phyloP scores from a whole-genome alignment of 257 asterid species.

The Nicotiana otophora region DNA sequence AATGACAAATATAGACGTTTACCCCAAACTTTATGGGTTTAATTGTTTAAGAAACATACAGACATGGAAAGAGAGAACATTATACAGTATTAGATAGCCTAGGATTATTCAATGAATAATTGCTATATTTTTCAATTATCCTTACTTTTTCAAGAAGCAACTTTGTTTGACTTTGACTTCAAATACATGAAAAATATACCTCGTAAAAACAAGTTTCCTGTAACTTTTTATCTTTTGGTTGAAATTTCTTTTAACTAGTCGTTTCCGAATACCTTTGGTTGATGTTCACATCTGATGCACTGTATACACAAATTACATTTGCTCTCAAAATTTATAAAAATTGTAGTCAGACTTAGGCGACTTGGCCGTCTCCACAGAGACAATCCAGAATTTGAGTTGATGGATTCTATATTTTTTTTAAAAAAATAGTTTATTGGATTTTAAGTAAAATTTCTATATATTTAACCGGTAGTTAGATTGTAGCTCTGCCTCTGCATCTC shows the following conservation, averaged over 20 bases:
- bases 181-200: not conserved
- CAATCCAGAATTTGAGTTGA: no score
- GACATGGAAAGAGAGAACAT: not conserved
- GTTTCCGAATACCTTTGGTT: not conserved
- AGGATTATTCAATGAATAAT: not conserved
- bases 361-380: not conserved
- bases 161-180: not conserved
- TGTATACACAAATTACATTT: no score
- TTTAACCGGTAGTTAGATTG: no score
- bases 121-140: not conserved
- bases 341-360: not conserved
- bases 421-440: no score
- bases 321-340: not conserved
- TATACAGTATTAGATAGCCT: not conserved
- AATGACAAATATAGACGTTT: not conserved
- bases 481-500: no score
- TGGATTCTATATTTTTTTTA: no score
- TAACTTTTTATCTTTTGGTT: not conserved
- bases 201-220: not conserved
- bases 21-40: not conserved
- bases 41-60: not conserved
- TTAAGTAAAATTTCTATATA: no score
- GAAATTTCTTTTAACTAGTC: not conserved
- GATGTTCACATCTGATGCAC: not conserved
- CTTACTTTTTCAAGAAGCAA: not conserved